phyloP scores from a whole-genome alignment of 345 rosid species.

The Turritis glabra region DNA sequence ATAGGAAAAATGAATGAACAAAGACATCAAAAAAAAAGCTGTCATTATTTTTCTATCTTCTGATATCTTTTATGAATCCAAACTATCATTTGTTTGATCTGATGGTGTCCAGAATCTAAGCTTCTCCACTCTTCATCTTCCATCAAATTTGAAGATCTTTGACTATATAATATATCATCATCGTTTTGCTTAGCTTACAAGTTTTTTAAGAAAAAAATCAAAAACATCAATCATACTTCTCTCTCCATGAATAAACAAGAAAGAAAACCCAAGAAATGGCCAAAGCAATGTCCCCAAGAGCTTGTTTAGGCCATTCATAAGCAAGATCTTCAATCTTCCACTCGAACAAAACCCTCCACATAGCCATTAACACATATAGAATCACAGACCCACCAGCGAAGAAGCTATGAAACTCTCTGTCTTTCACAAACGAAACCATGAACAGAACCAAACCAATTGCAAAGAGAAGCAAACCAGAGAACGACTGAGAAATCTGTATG shows the following conservation, averaged over 20 bases:
- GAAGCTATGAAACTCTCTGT: constrained; percentile 73
- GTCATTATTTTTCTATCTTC: constrained; percentile 2
- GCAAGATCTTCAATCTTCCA: constrained; percentile 73
- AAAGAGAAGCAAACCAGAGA: constrained; percentile 86
- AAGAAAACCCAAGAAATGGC: constrained; percentile 82
- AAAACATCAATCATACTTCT: constrained; percentile 62
- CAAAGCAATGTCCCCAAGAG: constrained; percentile 67
- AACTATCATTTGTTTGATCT: constrained; percentile 23
- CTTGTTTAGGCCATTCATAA: constrained; percentile 68
- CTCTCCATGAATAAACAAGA: constrained; percentile 92
- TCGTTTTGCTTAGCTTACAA: constrained; percentile 27
- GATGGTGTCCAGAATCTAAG: constrained; percentile 7
- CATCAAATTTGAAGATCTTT: constrained; percentile 21
- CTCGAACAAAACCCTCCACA: constrained; percentile 78
- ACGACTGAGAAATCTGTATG: constrained; percentile 82
- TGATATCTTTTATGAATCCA: constrained; percentile 14
- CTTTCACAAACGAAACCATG: constrained; percentile 89
- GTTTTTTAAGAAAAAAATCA: not conserved
- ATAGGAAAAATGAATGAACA: not conserved
- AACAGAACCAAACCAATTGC: constrained; percentile 69
- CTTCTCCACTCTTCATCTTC: not conserved
- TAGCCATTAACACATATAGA: constrained; percentile 65
- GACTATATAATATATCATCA: not conserved
- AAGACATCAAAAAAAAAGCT: not conserved
- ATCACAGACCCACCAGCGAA: constrained; percentile 85